A percentile compares a stretch with the other conserved stretches of the same genome.
Conservation (phyloP, 805 yeast genomes). For the Spathaspora hagerdaliae region DNA sequence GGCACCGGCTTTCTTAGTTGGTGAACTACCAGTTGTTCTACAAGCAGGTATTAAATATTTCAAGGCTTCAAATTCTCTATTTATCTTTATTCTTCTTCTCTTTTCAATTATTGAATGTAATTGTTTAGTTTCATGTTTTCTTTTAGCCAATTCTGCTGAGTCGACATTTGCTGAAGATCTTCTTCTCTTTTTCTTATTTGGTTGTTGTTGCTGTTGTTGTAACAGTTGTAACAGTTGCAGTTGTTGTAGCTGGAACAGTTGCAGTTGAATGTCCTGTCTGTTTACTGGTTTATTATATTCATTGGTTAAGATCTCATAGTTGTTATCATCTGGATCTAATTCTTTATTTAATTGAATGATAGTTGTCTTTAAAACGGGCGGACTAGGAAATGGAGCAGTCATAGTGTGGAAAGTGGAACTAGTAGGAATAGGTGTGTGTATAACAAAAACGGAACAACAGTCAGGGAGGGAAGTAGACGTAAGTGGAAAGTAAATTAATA, state of each 20-base stretch:
- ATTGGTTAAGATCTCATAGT: constrained; percentile 40
- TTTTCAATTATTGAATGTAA: constrained; percentile 76
- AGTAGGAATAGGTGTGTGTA: no score
- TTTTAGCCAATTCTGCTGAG: constrained; percentile 36
- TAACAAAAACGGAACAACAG: no score
- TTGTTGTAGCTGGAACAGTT: not conserved
- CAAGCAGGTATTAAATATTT: constrained; percentile 79
- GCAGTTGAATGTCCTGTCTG: constrained; percentile 1
- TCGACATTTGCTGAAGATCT: constrained; percentile 35
- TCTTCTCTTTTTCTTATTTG: constrained; percentile 32
- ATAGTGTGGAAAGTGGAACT: not conserved
- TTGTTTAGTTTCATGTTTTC: constrained; percentile 42
- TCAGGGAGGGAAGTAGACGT: no score
- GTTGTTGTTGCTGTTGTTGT: not conserved
- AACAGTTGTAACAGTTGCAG: not conserved
- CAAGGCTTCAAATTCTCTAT: constrained; percentile 78
- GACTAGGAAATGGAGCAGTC: constrained; percentile 24
- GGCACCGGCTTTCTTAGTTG: not conserved
- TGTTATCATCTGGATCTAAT: constrained; percentile 37
- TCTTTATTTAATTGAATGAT: constrained; percentile 43
- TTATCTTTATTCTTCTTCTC: constrained; percentile 72
- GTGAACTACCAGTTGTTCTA: constrained; percentile 31
- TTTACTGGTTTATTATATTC: constrained; percentile 20
- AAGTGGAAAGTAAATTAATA: no score
- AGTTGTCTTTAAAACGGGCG: constrained; percentile 42